A percentile compares a stretch with the other conserved stretches of the same genome.
phyloP scores from a whole-genome alignment of 192 early-diverging fungal genomes.

The Globomyces pollinis-pini region DNA sequence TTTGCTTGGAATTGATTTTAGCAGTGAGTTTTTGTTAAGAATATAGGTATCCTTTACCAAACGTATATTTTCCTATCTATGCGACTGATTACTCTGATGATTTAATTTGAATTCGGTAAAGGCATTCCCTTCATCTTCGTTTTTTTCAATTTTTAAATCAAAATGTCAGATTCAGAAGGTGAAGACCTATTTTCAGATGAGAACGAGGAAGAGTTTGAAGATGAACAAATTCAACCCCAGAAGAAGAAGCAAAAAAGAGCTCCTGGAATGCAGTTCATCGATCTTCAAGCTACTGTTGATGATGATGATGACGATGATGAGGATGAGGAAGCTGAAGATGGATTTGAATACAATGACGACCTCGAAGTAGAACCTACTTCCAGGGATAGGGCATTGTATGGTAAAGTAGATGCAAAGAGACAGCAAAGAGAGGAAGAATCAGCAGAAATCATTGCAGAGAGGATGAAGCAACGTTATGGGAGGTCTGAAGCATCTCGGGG shows the following conservation, averaged over 20 bases:
- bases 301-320: constrained; percentile 74
- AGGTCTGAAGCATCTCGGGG: neutral
- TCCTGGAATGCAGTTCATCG: constrained; percentile 52
- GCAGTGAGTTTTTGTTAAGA: too few relatives aligned
- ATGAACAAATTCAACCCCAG: constrained; percentile 1
- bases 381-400: constrained; percentile 43
- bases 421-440: constrained; percentile 66
- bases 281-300: constrained; percentile 65
- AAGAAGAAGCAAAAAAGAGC: constrained; percentile 25
- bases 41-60: too few relatives aligned
- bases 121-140: too few relatives aligned
- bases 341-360: constrained; percentile 52
- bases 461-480: constrained; percentile 68
- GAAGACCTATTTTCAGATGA: constrained; percentile 3
- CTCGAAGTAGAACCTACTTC: constrained; percentile 28
- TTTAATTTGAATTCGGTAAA: too few relatives aligned
- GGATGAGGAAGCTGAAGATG: constrained; percentile 59
- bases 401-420: constrained; percentile 61
- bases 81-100: too few relatives aligned
- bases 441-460: constrained; percentile 74
- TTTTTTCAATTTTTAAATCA: too few relatives aligned
- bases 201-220: constrained; percentile 9
- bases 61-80: too few relatives aligned
- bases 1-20: too few relatives aligned
- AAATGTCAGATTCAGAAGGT: neutral